These are phyloP conservation scores for Eucalyptus curtisii DNA, from an alignment of 345 rosid genomes.

Conservation along the genomic window DNA sequence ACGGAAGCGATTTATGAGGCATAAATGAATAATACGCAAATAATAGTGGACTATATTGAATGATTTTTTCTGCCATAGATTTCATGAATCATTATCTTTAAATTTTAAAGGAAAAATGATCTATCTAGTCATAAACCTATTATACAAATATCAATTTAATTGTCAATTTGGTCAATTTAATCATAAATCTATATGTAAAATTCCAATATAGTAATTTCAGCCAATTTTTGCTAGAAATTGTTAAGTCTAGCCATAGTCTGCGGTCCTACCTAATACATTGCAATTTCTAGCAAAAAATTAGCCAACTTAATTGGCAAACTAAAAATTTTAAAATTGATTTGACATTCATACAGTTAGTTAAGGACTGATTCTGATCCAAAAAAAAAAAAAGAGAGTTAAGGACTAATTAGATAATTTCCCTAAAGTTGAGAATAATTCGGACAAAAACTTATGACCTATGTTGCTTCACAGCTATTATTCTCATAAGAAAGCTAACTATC, in stretches of 20 bases:
- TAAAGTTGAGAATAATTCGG: not conserved
- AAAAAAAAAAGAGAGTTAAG: no score
- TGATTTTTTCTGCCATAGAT: not conserved
- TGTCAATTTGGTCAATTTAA: not conserved
- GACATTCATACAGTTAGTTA: not conserved
- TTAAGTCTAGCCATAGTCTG: not conserved
- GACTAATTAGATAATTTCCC: not conserved
- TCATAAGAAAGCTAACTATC: not conserved
- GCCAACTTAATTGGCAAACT: not conserved
- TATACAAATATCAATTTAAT: not conserved
- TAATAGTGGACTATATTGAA: not conserved
- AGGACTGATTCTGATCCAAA: no score
- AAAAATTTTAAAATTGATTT: not conserved
- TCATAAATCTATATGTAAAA: not conserved
- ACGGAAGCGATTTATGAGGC: not conserved
- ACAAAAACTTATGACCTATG: not conserved
- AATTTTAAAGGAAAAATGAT: not conserved
- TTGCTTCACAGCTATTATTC: not conserved
- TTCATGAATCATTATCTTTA: not conserved
- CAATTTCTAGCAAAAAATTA: not conserved
- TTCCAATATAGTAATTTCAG: not conserved
- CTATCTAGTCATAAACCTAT: not conserved
- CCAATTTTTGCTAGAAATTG: not conserved
- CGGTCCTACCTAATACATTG: fast-evolving
- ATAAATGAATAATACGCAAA: not conserved